phyloP scores from a whole-genome alignment of 805 yeast genomes.

The Sugiyamaella boreocaroliniensis region DNA sequence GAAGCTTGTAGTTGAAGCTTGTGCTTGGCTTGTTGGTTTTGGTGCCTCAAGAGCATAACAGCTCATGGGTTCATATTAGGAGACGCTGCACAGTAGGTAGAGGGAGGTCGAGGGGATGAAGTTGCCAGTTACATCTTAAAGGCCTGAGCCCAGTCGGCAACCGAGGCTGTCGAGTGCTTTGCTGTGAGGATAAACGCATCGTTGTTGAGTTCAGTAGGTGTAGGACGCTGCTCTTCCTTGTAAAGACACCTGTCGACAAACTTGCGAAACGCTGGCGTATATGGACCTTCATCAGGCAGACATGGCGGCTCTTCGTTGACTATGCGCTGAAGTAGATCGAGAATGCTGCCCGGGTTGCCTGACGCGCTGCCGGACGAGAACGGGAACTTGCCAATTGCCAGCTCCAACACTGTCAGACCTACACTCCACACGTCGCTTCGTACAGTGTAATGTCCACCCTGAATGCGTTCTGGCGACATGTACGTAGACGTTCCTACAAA shows the following conservation, averaged over 20 bases:
- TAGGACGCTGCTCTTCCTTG: constrained; percentile 66
- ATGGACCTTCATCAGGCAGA: constrained; percentile 41
- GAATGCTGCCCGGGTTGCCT: constrained; percentile 35
- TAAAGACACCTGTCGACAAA: constrained; percentile 71
- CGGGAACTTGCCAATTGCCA: constrained; percentile 80
- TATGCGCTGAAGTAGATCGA: constrained; percentile 84
- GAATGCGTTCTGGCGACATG: constrained; percentile 97
- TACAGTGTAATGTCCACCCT: constrained; percentile 89
- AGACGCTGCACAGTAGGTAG: no score
- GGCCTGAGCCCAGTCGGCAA: constrained; percentile 20
- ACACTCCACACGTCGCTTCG: constrained; percentile 97
- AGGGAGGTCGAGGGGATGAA: not conserved
- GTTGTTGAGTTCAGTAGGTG: constrained; percentile 60
- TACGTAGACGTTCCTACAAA: constrained; percentile 97
- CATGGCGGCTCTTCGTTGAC: constrained; percentile 90
- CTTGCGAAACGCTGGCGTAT: constrained; percentile 46
- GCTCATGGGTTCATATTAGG: not conserved
- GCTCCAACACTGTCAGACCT: constrained; percentile 82
- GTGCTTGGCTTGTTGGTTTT: no score
- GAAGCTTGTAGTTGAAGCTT: no score
- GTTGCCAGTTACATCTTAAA: not conserved
- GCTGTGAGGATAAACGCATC: constrained; percentile 28
- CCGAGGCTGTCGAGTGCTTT: constrained; percentile 15
- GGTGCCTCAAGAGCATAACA: no score
- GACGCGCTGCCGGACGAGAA: constrained; percentile 35